Base-by-base conservation (phyloP, 192 early-diverging fungal species). In the Coemansia sp. region DNA sequence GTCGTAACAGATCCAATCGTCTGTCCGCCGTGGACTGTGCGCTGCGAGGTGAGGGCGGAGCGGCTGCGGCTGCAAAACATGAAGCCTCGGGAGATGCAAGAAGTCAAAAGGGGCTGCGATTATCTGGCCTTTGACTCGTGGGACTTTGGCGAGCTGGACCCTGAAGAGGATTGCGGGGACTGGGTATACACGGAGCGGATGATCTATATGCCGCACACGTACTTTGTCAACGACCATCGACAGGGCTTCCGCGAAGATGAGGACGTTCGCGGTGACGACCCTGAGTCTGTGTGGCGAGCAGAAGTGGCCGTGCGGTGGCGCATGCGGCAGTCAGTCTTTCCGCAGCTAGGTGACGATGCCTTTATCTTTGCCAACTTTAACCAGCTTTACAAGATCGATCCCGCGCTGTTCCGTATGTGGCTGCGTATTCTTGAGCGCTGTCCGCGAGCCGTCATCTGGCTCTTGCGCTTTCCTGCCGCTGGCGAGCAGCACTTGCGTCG, bases 321-420 rank as follows among this genome's bases (percentile, higher is more conserved):
- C 58, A 95, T 96, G 93, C 90, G 96, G 33, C 86, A 85, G 53
- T 91, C 95, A 72, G 71, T 96, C 34, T 98, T 98, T 63, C 95
- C 96, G 33, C 79, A 87, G 44, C 62, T 97, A 46, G 76, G 86
- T 20, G 94, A 95, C 73, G 89, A 95, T 77, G 89, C 88, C 20
- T 90, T 95, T 20, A 96, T 98, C 61, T 96, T 93, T 90, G 95
- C 96, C 63, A 96, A 95, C 80, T 97, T 98, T 73, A 98, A 98
- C 79, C 96, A 98, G 86, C 85, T 96, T 10, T 98, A 98, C 86
- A 98, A 98, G 91, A 89, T 97, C 58, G 96, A 98, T 44, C 96
- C 96, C 9, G 78, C 82, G 4, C 93, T 93, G 29, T 97, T 97
- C 78, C 87, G 87, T 12, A 80, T 91, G 18, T 98, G 96, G 96